Evolutionary conservation across 768 basidiomycete genomes (phyloP), one percentile per base, ranked within the genome.

Genomic region (Tulasnella sp.): DNA sequence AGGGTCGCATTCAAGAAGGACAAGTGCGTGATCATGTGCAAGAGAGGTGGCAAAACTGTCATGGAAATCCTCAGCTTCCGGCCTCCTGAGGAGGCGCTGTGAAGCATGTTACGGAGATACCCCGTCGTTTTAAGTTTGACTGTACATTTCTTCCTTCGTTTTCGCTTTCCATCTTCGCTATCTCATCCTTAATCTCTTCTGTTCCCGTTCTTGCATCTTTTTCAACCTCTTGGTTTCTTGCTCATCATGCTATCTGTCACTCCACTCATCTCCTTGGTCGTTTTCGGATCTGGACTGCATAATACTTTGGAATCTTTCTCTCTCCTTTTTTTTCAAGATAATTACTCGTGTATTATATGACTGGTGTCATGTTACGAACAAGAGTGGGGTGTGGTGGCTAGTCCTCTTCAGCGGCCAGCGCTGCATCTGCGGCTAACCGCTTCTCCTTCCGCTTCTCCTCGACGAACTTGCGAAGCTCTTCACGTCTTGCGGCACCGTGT

Each of bases 1-100:
- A 92, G 95, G 87, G 93, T 96, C 60, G 91, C 89, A 54, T 93
- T 92, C 87, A 89, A 90, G 84, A 87, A 89, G 42, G 91, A 94
- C 84, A 90, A 90, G 75, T 93, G 92, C 85, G 94, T 93, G 28
- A 88, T 98, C 60, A 90, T 96, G 88, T 94, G 94, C 86, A 92
- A 91, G 88, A 88, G 94, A 80, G 91, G 88, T 42, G 93, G 92
- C 40, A 93, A 93, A 88, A 96, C 94, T 77, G 92, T 94, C 28
- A 90, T 97, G 86, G 97, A 97, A 89, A 91, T 97, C 77, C 93
- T 95, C 91, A 93, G 90, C 82, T 91, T 93, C 81, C 42, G 83
- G 20, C 83, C 83, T 48, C 72, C 69, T 31, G 79, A 80, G 48
- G 79, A 80, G 69, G 58, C 72, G 42, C n/a, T 74, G 69, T 80